Percentiles rank a stretch among this genome's conserved stretches.
These are phyloP conservation scores for Tuctoria greenei DNA, from an alignment of 176 grass and related monocot species.

Conservation along the genomic window DNA sequence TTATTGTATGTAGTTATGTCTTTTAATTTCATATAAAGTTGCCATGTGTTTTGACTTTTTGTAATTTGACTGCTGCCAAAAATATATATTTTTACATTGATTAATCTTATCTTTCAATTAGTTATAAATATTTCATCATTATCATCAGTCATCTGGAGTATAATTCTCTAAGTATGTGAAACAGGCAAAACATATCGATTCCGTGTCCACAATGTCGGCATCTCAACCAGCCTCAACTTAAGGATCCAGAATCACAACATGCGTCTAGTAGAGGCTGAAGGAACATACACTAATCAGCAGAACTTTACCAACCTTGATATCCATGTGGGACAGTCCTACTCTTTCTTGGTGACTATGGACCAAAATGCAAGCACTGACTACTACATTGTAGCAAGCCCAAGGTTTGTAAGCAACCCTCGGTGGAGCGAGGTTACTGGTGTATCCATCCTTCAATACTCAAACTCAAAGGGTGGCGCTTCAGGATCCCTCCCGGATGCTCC, in stretches of 20 bases:
- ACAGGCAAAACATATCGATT: constrained; percentile 85
- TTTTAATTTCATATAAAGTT: too few relatives aligned
- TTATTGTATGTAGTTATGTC: too few relatives aligned
- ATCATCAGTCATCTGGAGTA: not conserved
- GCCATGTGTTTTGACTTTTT: not conserved
- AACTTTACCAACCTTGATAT: constrained; percentile 85
- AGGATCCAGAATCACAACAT: constrained; percentile 88
- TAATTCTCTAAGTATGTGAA: constrained; percentile 11
- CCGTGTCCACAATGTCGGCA: constrained; percentile 83
- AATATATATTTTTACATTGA: not conserved
- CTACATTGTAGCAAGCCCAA: constrained; percentile 88
- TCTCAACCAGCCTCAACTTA: constrained; percentile 83
- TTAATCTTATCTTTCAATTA: not conserved
- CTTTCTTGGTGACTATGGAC: constrained; percentile 85
- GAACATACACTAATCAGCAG: constrained; percentile 80
- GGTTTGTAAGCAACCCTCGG: constrained; percentile 53
- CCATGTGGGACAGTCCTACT: constrained; percentile 92
- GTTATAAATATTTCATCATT: not conserved
- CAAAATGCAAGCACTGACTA: constrained; percentile 85
- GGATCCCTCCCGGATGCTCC: constrained; percentile 74
- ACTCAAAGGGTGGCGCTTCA: constrained; percentile 68
- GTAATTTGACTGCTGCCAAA: not conserved
- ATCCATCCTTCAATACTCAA: constrained; percentile 82
- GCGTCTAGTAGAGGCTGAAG: constrained; percentile 75
- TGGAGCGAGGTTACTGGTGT: constrained; percentile 76